Conservation (phyloP, 164 flowering plant genomes). For the Protea cynaroides region DNA sequence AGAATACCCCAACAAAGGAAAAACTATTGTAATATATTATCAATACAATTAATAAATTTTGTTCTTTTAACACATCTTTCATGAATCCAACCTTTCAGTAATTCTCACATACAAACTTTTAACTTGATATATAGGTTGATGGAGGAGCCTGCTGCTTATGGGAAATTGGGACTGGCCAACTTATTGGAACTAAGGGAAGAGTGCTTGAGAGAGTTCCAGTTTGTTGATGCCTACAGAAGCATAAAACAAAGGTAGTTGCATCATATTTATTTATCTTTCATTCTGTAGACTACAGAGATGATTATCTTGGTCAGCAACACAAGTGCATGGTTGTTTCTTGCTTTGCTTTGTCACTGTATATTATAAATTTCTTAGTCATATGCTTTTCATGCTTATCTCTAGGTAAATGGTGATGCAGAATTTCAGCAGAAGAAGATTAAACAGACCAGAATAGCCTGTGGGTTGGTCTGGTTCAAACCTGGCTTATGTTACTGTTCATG, state of each 20-base stretch:
- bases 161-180: constrained; percentile 93
- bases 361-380: not conserved
- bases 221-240: constrained; percentile 85
- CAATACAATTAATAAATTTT: not conserved
- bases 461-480: too few relatives aligned
- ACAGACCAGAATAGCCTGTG: too few relatives aligned
- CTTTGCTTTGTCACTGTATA: not conserved
- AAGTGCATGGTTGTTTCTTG: not conserved
- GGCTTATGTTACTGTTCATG: too few relatives aligned
- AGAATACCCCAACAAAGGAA: too few relatives aligned
- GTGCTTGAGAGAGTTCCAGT: constrained; percentile 94
- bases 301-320: not conserved
- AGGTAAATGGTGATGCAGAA: too few relatives aligned
- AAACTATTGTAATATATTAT: too few relatives aligned
- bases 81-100: not conserved
- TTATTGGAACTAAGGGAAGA: constrained; percentile 97
- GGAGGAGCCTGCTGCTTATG: constrained; percentile 99
- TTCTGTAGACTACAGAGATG: not conserved
- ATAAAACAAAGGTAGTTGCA: constrained; percentile 81
- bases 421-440: too few relatives aligned
- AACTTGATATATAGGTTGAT: constrained; percentile 56
- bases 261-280: not conserved
- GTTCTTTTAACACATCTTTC: not conserved
- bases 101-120: constrained; percentile 6
- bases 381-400: not conserved